Base-by-base conservation (phyloP, 2,329 filamentous ascomycete genomes). In the Fusarium neocosmosporiellum region DNA sequence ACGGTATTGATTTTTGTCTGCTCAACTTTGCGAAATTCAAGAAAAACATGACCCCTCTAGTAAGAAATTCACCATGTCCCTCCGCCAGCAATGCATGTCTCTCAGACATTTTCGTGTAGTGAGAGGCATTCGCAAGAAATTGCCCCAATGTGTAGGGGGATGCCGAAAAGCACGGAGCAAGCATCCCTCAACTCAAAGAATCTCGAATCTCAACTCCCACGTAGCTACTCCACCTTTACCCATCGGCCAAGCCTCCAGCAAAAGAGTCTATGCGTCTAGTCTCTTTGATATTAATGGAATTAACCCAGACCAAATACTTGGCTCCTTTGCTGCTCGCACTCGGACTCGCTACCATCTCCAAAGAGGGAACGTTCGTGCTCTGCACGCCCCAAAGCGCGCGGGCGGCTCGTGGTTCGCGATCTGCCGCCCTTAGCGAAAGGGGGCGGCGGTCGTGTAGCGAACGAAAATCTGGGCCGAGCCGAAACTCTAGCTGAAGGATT, bases 351-450 rank as follows among this genome's bases (percentile, higher is more conserved):
- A 24, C 36, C 65, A 36, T 34, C 43, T 54, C 48, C 22, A 54
- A 61, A 10, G 33, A 31, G 29, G 46, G 27, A n/a, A 20, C 54
- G 37, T 55, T 22, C 8, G 50, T 46, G 50, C 53, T 37, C 18
- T 33, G 22, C 50, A 53, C 50, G 37, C 43, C 14, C 22, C 14
- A n/a, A 27, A 53, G 50, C 29, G 29, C 31, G 50, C 31, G 31
- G 50, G 50, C 46, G 36, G 46, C 70, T 69, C 68, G 69, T 61
- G 29, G 37, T 31, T 59, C 36, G 36, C 69, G 69, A 71, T 60
- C 34, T 68, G 18, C 29, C 39, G 33, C 37, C 7, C 31, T 59
- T 53, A 53, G 46, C 46, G 46, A 53, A 53, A 53, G 27, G 27
- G 27, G 46, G 27, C 27, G 27, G 46, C 27, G 46, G 46, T 53